Percentiles rank a stretch among this genome's conserved stretches.
Evolutionary conservation across 2,329 filamentous ascomycete species (phyloP).

Genomic region (Elsinoe australis): DNA sequence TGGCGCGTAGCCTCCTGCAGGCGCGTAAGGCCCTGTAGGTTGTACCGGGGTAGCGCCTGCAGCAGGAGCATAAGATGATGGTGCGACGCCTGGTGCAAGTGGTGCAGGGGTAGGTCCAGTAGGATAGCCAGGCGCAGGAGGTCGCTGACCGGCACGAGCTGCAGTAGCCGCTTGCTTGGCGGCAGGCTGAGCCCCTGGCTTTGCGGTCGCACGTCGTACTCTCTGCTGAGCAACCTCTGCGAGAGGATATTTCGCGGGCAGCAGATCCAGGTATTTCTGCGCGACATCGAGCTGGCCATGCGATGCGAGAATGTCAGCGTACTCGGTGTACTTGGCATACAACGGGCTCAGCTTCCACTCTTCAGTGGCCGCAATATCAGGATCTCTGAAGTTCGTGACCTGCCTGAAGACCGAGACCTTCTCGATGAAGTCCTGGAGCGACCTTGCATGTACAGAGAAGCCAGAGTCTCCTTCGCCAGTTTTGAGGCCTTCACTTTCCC

Average conservation of each 20-base stretch:
- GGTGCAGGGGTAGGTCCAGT: constrained; percentile 25
- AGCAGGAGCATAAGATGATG: constrained; percentile 38
- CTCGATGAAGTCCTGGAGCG: constrained; percentile 89
- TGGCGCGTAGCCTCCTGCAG: constrained; percentile 32
- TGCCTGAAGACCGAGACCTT: constrained; percentile 96
- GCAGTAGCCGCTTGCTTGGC: constrained; percentile 35
- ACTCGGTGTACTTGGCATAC: constrained; percentile 94
- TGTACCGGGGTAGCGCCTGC: constrained; percentile 23
- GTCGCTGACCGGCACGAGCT: constrained; percentile 27
- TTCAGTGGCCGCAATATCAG: constrained; percentile 59
- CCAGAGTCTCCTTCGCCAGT: constrained; percentile 60
- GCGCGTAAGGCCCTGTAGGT: constrained; percentile 34
- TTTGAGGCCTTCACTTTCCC: constrained; percentile 66
- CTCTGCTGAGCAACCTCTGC: constrained; percentile 81
- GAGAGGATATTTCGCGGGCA: constrained; percentile 74
- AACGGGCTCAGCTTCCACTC: constrained; percentile 84
- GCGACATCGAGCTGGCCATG: constrained; percentile 82
- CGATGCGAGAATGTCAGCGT: constrained; percentile 86
- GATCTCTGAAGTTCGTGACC: constrained; percentile 83
- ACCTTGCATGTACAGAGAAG: constrained; percentile 85
- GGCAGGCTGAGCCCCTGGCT: constrained; percentile 39
- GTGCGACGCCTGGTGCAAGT: constrained; percentile 19
- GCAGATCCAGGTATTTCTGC: constrained; percentile 81
- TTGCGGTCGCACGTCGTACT: constrained; percentile 74
- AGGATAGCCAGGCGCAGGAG: constrained; percentile 33